phyloP scores from a whole-genome alignment of 108 stramenopile species.

The Stephanodiscus minutulus region DNA sequence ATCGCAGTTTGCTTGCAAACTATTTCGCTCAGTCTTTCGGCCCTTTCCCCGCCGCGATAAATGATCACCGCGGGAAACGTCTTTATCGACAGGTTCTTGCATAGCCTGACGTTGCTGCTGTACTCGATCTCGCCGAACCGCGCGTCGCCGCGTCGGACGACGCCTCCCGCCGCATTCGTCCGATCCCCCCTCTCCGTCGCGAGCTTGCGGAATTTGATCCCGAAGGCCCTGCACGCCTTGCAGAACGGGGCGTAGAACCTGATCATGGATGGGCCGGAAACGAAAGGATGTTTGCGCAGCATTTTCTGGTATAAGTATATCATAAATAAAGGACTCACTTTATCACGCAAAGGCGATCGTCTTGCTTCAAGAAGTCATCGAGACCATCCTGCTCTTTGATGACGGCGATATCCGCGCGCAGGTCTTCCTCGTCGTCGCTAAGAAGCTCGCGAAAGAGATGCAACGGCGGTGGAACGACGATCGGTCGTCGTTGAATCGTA shows the following conservation, averaged over 20 bases:
- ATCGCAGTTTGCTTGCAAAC: constrained; percentile 36
- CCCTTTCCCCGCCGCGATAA: constrained; percentile 33
- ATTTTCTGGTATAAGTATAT: no score
- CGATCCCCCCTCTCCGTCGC: constrained; percentile 37
- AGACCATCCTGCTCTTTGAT: constrained; percentile 32
- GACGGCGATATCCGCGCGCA: constrained; percentile 19
- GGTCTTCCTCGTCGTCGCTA: constrained; percentile 35
- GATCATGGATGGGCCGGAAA: neutral
- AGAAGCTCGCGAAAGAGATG: constrained; percentile 40
- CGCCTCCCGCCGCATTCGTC: constrained; percentile 30
- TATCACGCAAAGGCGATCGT: constrained; percentile 39
- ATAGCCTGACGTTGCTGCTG: constrained; percentile 54
- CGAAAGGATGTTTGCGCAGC: neutral
- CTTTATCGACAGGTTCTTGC: constrained; percentile 53
- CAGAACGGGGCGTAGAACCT: constrained; percentile 44
- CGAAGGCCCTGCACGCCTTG: constrained; percentile 48
- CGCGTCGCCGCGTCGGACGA: constrained; percentile 43
- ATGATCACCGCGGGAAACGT: constrained; percentile 64
- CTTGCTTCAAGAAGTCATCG: constrained; percentile 27
- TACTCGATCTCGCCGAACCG: constrained; percentile 74
- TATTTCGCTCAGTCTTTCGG: constrained; percentile 31
- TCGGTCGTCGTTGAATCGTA: neutral
- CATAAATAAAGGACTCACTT: constrained; percentile 20
- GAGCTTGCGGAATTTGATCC: constrained; percentile 40
- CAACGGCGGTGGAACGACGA: neutral